Evolutionary conservation across 495 filamentous ascomycete species (phyloP).

Genomic region (Annulohypoxylon maeteangense): DNA sequence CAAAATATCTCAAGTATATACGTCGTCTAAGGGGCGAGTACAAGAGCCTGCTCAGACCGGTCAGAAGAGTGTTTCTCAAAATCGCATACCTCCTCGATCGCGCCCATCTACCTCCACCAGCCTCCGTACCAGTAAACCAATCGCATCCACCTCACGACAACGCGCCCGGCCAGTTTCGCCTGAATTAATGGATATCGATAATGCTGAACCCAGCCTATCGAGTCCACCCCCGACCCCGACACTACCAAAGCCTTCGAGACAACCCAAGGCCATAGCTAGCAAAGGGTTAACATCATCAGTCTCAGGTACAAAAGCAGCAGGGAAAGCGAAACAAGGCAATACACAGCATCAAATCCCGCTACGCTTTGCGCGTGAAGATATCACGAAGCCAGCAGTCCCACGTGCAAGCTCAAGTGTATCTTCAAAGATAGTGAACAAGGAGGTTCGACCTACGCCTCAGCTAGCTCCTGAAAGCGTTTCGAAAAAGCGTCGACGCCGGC

Average conservation of each 20-base stretch:
- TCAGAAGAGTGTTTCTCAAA: neutral
- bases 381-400: constrained; percentile 7
- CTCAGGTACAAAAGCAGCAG: neutral
- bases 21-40: constrained; percentile 37
- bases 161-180: constrained; percentile 10
- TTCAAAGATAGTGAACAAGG: constrained; percentile 6
- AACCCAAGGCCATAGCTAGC: neutral
- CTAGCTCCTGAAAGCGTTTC: constrained; percentile 21
- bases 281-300: constrained; percentile 16
- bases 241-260: constrained; percentile 33
- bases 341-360: constrained; percentile 52
- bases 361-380: constrained; percentile 46
- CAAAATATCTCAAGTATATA: constrained; percentile 46
- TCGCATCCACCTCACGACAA: constrained; percentile 15
- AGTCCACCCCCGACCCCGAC: constrained; percentile 48
- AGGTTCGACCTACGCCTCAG: constrained; percentile 12
- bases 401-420: neutral
- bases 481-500: constrained; percentile 55
- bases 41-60: constrained; percentile 16
- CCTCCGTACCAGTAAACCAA: neutral
- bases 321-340: constrained; percentile 3
- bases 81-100: constrained; percentile 29
- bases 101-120: constrained; percentile 25
- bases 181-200: constrained; percentile 34
- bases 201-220: constrained; percentile 29